Conservation (phyloP, 768 basidiomycete species). For the Rickenella mellea region DNA sequence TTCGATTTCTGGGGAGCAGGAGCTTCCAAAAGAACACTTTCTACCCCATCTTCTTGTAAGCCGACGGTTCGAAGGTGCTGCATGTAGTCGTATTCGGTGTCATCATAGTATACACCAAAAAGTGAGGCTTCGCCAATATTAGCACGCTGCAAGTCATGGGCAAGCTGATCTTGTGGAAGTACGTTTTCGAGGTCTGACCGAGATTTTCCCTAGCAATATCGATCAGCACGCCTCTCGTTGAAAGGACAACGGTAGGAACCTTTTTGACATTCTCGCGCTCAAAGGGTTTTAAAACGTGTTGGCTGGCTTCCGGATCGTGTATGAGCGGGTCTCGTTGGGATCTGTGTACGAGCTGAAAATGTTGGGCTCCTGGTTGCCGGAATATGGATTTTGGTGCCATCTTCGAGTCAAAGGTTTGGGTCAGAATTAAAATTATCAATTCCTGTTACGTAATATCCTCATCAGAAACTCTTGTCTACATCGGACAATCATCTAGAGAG, state of each 20-base stretch:
- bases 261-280: constrained; percentile 65
- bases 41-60: constrained; percentile 68
- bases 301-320: constrained; percentile 82
- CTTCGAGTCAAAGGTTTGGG: no score
- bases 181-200: constrained; percentile 68
- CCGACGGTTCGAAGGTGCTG: constrained; percentile 83
- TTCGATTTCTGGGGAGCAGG: constrained; percentile 33
- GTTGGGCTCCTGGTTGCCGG: constrained; percentile 79
- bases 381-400: constrained; percentile 85
- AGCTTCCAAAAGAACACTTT: constrained; percentile 76
- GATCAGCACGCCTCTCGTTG: constrained; percentile 3
- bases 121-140: constrained; percentile 81
- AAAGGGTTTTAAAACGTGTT: constrained; percentile 83
- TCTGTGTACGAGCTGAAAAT: constrained; percentile 95
- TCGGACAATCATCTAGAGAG: no score
- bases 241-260: constrained; percentile 21
- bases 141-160: constrained; percentile 31
- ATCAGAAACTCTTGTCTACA: no score
- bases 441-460: no score
- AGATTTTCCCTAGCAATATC: constrained; percentile 57
- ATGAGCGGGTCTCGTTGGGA: constrained; percentile 94
- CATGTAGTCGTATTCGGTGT: constrained; percentile 97
- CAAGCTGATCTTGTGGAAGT: constrained; percentile 38
- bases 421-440: no score
- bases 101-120: constrained; percentile 92